Evolutionary conservation across 164 flowering plant species (phyloP).

Genomic region (Berberis thunbergii): DNA sequence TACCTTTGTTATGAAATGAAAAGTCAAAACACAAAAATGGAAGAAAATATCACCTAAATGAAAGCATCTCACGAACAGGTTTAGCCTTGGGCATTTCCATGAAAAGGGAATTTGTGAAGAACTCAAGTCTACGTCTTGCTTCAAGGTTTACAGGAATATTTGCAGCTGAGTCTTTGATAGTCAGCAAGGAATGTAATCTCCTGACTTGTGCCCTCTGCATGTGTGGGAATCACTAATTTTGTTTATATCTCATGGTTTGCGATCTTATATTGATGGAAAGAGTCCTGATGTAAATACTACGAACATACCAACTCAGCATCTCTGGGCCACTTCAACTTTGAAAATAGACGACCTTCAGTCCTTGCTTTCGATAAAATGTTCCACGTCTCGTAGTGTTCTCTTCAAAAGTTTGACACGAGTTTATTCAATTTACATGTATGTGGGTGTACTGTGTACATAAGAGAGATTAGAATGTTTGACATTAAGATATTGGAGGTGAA

Average conservation of each 20-base stretch:
- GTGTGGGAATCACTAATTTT: constrained; percentile 3
- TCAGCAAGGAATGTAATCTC: constrained; percentile 69
- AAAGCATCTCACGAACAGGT: constrained; percentile 83
- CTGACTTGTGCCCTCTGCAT: constrained; percentile 67
- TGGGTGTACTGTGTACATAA: background rate
- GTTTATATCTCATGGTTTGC: background rate
- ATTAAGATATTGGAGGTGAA: background rate
- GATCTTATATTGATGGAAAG: constrained; percentile 2
- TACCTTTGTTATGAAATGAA: background rate
- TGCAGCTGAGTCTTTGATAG: constrained; percentile 89
- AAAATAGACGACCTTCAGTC: constrained; percentile 77
- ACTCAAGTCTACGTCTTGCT: constrained; percentile 80
- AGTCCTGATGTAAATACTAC: constrained; percentile 1
- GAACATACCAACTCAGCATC: constrained; percentile 59
- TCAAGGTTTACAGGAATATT: constrained; percentile 84
- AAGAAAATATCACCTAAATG: constrained; percentile 54
- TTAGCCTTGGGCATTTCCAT: constrained; percentile 77
- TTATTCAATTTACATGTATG: background rate
- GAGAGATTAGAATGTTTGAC: background rate
- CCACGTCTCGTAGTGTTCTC: constrained; percentile 71
- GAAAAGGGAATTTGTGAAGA: constrained; percentile 94
- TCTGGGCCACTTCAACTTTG: constrained; percentile 83
- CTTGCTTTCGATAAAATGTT: constrained; percentile 57
- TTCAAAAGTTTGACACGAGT: constrained; percentile 13
- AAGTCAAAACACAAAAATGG: background rate